Conservation (phyloP, 1,139 yeast species). For the Pichia sp. region DNA sequence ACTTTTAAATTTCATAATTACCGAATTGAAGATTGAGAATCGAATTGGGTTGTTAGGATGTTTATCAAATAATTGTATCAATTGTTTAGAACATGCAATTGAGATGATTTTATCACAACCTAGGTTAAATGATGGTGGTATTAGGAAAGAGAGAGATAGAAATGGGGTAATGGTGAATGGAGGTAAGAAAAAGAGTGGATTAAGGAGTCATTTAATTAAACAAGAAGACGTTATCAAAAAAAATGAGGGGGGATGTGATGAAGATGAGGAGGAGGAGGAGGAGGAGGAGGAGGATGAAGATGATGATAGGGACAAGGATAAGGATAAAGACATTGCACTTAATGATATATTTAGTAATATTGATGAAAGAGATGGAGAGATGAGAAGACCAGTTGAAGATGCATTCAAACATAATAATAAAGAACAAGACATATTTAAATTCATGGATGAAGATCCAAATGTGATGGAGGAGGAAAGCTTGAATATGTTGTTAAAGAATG, state of each 20-base stretch:
- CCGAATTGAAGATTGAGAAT: constrained; percentile 45
- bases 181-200: neutral
- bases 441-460: constrained; percentile 4
- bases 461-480: constrained; percentile 13
- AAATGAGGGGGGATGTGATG: no score
- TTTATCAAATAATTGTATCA: constrained; percentile 49
- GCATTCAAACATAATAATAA: no score
- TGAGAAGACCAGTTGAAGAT: neutral
- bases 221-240: neutral
- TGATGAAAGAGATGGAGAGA: neutral
- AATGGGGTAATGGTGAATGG: constrained; percentile 9
- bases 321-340: neutral
- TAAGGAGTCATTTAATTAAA: neutral
- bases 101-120: constrained; percentile 42
- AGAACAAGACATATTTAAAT: neutral
- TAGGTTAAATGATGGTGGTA: constrained; percentile 6
- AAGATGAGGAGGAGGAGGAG: neutral
- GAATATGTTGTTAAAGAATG: constrained; percentile 11
- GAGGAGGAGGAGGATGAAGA: constrained; percentile 4
- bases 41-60: constrained; percentile 53
- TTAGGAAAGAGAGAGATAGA: neutral
- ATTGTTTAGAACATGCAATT: constrained; percentile 51
- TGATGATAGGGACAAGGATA: neutral
- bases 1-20: constrained; percentile 43
- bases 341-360: neutral